A percentile compares a stretch with the other conserved stretches of the same genome.
Conservation (phyloP, 768 basidiomycete species). For the Holtermannia corniformis region DNA sequence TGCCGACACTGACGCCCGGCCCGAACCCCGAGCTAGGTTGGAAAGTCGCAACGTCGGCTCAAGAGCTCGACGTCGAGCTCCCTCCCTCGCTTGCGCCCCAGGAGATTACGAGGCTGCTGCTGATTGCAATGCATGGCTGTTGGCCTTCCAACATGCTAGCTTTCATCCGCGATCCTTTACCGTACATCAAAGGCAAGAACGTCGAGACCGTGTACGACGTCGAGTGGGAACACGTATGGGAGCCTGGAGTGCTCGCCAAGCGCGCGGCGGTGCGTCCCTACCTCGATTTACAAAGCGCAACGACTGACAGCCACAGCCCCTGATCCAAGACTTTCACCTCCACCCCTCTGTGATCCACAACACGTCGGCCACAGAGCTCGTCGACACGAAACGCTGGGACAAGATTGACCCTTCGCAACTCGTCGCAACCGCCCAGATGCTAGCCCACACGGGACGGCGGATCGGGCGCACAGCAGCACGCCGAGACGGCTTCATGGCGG, state of each 20-base stretch:
- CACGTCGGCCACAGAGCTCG: conserved; percentile 57
- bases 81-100: conserved; percentile 19
- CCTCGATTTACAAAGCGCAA: background rate
- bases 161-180: conserved; percentile 62
- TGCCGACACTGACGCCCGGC: conserved; percentile 36
- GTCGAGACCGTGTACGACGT: conserved; percentile 56
- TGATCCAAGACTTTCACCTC: conserved; percentile 62
- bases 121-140: conserved; percentile 60
- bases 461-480: background rate
- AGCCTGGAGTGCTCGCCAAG: conserved; percentile 59
- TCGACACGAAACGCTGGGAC: conserved; percentile 58
- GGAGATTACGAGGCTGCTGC: conserved; percentile 15
- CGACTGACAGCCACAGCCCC: conserved; percentile 45
- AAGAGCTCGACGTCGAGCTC: background rate
- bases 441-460: conserved; percentile 19
- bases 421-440: conserved; percentile 20
- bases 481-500: background rate
- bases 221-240: conserved; percentile 61
- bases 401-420: conserved; percentile 38
- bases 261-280: too few species aligned
- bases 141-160: conserved; percentile 80
- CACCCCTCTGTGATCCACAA: conserved; percentile 64
- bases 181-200: conserved; percentile 52
- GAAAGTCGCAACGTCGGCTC: conserved; percentile 14
- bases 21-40: conserved; percentile 12